Conservation (phyloP, 495 filamentous ascomycete species). For the Schizothecium vesticola region DNA sequence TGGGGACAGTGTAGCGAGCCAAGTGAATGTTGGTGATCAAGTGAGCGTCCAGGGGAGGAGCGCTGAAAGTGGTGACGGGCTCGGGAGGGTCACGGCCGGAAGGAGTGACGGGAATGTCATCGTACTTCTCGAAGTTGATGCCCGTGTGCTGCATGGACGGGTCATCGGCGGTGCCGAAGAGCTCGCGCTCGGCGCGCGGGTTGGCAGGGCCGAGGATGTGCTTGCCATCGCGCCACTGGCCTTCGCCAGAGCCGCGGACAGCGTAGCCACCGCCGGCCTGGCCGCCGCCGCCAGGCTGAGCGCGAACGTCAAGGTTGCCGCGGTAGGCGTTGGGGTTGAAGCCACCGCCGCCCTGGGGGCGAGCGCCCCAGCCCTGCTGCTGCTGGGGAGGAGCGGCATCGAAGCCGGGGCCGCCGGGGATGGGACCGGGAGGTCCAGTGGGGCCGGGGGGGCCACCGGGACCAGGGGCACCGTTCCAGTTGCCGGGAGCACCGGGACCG, state of each 20-base stretch:
- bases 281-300: conserved; percentile 50
- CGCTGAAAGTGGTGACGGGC: conserved; percentile 80
- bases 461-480: background rate
- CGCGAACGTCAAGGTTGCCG: conserved; percentile 58
- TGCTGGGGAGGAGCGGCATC: conserved; percentile 23
- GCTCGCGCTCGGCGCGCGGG: conserved; percentile 83
- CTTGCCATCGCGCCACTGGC: conserved; percentile 94
- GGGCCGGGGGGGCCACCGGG: background rate
- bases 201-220: conserved; percentile 87
- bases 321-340: conserved; percentile 59
- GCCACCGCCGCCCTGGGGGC: conserved; percentile 12
- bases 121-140: conserved; percentile 99
- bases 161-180: conserved; percentile 91
- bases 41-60: conserved; percentile 91
- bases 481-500: background rate
- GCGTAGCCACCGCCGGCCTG: conserved; percentile 46
- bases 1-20: conserved; percentile 88
- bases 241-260: conserved; percentile 81
- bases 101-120: conserved; percentile 97
- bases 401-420: conserved; percentile 19
- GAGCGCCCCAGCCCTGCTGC: conserved; percentile 16
- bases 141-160: conserved; percentile 91
- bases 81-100: conserved; percentile 93
- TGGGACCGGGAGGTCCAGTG: conserved; percentile 26
- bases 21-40: conserved; percentile 86